Evolutionary conservation across 2,329 filamentous ascomycete species (phyloP).

Genomic region (Talaromyces funiculosus): DNA sequence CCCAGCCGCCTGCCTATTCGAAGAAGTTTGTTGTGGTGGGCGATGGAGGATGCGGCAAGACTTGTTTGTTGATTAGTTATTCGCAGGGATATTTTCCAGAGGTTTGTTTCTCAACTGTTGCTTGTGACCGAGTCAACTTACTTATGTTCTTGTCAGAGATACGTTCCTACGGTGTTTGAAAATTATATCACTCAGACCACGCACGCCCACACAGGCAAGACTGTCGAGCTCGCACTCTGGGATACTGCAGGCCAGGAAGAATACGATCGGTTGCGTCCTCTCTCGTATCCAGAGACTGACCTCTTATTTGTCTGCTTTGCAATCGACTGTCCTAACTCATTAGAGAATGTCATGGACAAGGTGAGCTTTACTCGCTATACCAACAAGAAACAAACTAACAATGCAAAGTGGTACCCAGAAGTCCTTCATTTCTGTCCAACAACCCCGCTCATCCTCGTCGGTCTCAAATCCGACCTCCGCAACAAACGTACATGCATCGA

Average conservation of each 20-base stretch:
- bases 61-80: constrained; percentile 96
- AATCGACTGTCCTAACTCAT: constrained; percentile 95
- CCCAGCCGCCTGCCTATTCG: constrained; percentile 85
- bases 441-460: constrained; percentile 90
- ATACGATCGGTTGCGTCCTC: constrained; percentile 66
- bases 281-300: constrained; percentile 97
- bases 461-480: constrained; percentile 93
- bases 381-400: not conserved
- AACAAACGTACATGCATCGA: constrained; percentile 96
- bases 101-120: constrained; percentile 50
- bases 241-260: constrained; percentile 66
- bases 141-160: constrained; percentile 64
- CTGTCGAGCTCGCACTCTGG: constrained; percentile 94
- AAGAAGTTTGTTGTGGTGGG: constrained; percentile 99
- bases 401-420: constrained; percentile 90
- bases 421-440: constrained; percentile 98
- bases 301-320: constrained; percentile 98
- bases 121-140: not conserved
- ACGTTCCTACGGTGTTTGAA: constrained; percentile 97
- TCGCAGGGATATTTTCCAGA: constrained; percentile 98
- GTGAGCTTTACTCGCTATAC: constrained; percentile 45
- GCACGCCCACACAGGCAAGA: constrained; percentile 82
- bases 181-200: constrained; percentile 99
- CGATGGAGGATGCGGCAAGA: constrained; percentile 97
- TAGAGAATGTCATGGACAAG: constrained; percentile 99